Evolutionary conservation across 2,329 filamentous ascomycete species (phyloP).

Genomic region (Colletotrichum trifolii): DNA sequence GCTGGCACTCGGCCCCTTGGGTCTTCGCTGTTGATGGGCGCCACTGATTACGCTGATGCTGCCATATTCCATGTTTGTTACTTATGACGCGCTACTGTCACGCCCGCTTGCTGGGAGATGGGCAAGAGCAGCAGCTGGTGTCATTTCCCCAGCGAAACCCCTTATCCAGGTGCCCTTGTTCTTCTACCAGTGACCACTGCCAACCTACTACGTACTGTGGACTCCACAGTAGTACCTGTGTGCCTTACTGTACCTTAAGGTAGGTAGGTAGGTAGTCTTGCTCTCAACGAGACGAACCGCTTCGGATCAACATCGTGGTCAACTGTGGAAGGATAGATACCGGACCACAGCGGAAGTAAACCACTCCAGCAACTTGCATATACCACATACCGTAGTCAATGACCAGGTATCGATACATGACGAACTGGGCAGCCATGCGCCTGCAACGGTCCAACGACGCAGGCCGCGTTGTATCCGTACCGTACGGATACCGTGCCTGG

Average conservation of each 20-base stretch:
- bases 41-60: not conserved
- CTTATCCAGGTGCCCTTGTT: conserved; percentile 38
- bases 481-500: not conserved
- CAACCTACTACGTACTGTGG: too few relatives aligned
- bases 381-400: conserved; percentile 2
- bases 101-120: not conserved
- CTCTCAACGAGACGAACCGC: too few relatives aligned
- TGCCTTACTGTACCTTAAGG: too few relatives aligned
- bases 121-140: conserved; percentile 36
- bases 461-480: conserved; percentile 37
- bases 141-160: conserved; percentile 38
- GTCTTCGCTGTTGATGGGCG: conserved; percentile 10
- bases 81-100: conserved; percentile 14
- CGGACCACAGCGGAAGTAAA: too few relatives aligned
- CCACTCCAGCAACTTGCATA: too few relatives aligned
- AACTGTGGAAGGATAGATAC: too few relatives aligned
- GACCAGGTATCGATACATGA: conserved; percentile 48
- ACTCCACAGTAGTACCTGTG: too few relatives aligned
- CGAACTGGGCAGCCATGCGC: conserved; percentile 51
- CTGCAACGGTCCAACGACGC: conserved; percentile 38
- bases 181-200: not conserved
- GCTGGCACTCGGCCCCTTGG: not conserved
- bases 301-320: too few relatives aligned
- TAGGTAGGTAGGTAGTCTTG: too few relatives aligned
- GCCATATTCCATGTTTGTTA: conserved; percentile 28